Evolutionary conservation across 352 stramenopile genomes (phyloP), one percentile per base, ranked within the genome.

Genomic region (Phytopythium litorale): DNA sequence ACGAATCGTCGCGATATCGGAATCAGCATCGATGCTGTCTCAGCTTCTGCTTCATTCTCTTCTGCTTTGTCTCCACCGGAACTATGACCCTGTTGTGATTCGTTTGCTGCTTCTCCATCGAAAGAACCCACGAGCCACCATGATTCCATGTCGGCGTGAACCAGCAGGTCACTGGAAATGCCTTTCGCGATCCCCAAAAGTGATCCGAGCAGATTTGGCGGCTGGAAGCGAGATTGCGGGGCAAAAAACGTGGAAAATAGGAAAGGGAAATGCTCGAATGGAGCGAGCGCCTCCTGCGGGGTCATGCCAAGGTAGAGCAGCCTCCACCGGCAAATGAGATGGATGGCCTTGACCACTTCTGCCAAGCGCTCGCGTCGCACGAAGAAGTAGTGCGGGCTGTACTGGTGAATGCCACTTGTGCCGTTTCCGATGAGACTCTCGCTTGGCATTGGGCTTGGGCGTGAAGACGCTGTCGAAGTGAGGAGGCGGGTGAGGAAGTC

Each of bases 301-400:
- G 72, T 66, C 0, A 89, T 58, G 1, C 71, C 59, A 8, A 91
- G 80, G 19, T 73, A 71, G 28, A 91, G 40, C 23, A 91, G 56
- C 1, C 82, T 70, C 82, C 82, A 91, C 43, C 75, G 71, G 43
- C 78, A 84, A 49, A 91, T 79, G 33, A 91, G 60, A 46, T 86
- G 71, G 37, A 89, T 71, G 3, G 53, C 65, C 55, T 65, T 68
- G 0, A 67, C 71, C 62, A 89, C 78, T 18, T 76, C 64, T 16
- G 70, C 67, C 19, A 73, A 63, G 37, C 73, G 60, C 16, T 63
- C 32, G 23, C 67, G 70, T n/a, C 68, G 67, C 15, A 87, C 54
- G 49, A 82, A 79, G 54, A 91, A 91, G 62, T 86, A 83, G 30
- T 76, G 58, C 19, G 71, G 62, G 23, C 66, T 71, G 58, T 58